phyloP scores from a whole-genome alignment of 73 alveolate genomes.

The Diophrys appendiculata region DNA sequence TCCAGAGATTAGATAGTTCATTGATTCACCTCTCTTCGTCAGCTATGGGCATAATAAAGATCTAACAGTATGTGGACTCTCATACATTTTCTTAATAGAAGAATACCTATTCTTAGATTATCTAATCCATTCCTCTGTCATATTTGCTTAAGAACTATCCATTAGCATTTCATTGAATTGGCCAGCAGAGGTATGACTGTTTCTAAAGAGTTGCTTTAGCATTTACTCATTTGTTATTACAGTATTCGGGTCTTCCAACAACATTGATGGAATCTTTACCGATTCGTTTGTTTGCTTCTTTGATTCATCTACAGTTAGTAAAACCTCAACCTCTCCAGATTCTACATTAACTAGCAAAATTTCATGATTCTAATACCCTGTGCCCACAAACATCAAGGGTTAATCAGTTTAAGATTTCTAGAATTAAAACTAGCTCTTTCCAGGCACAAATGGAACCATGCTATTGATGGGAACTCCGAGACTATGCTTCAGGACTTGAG shows the following conservation, averaged over 20 bases:
- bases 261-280: neutral
- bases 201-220: neutral
- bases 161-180: slow-evolving; percentile 12
- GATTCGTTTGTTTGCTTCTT: neutral
- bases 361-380: slow-evolving; percentile 44
- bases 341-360: slow-evolving; percentile 27
- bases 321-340: slow-evolving; percentile 29
- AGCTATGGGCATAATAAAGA: slow-evolving; percentile 38
- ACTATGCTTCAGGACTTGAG: slow-evolving; percentile 29
- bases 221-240: too few relatives aligned
- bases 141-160: slow-evolving; percentile 18
- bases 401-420: slow-evolving; percentile 15
- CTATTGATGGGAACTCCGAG: slow-evolving; percentile 37
- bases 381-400: slow-evolving; percentile 36
- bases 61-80: slow-evolving; percentile 28
- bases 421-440: neutral
- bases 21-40: slow-evolving; percentile 28
- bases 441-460: slow-evolving; percentile 25
- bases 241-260: neutral
- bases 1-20: slow-evolving; percentile 48
- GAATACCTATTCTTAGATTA: slow-evolving; percentile 42
- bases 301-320: slow-evolving; percentile 39
- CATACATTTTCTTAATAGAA: slow-evolving; percentile 31
- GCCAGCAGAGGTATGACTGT: neutral
- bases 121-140: slow-evolving; percentile 54